Base-by-base conservation (phyloP, 768 basidiomycete species). In the Suillus placidus region DNA sequence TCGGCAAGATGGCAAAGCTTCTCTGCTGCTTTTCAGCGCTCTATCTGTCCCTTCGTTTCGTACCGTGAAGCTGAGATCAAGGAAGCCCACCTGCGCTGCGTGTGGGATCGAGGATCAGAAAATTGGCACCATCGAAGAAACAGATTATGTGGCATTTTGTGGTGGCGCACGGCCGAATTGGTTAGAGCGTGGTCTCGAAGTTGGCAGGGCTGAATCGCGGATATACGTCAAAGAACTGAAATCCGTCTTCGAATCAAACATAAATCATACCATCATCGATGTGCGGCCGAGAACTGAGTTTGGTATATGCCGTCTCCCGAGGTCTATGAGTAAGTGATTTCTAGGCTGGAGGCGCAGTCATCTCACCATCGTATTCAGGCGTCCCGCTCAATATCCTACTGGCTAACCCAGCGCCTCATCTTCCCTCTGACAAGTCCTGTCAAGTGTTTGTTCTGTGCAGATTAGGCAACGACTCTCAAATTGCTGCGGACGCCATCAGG, bases 391-490 rank as follows among this genome's bases (percentile, higher is more conserved):
- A 80, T 26, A 80, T 84, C 49, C 80, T 96, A 3, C 79, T 91
- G 1, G 83, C 85, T 3, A 79, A 88, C 63, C 95, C 94, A 0
- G 67, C 74, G n/a, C 69, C 76, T 2, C 75, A 81, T 62, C 60
- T 87, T n/a, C 71, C 79, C 7, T 45, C 68, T 4, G 68, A 72
- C 47, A 57, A 65, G 34, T 62, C 66, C 23, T 73, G 69, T 12
- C 75, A 80, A 10, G 56, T 73, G 20, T 88, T 88, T 66, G 79
- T 97, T 20, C 77, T 97, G 34, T 99, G 96, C 77, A 85, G 94
- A 37, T 81, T 94, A 26, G 96, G 97, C 6, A 99, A 98, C 72
- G 97, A 98, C 75, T 97, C 94, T 1, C 93, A 94, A 74, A 84
- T 93, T 23, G 97, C 95, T 37, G 95, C 88, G 0, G 81, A 87